Evolutionary conservation across 2,329 filamentous ascomycete genomes (phyloP).

Genomic region (Clonostachys chloroleuca): DNA sequence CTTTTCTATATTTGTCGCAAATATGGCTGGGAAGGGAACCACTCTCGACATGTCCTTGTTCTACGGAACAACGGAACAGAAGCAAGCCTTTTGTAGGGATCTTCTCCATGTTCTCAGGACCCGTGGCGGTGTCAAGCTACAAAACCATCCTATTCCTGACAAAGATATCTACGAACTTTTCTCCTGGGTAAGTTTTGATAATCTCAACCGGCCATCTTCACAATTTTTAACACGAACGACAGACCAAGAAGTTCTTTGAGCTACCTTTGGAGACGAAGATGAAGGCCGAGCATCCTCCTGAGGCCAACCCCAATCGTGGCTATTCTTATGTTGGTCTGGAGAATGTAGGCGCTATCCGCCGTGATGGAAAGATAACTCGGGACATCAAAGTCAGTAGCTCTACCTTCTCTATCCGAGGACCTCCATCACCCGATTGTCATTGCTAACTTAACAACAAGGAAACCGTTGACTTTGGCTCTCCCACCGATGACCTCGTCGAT

Average conservation of each 20-base stretch:
- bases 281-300: conserved; percentile 18
- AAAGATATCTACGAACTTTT: conserved; percentile 13
- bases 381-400: conserved; percentile 1
- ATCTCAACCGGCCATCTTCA: too few species aligned
- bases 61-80: conserved; percentile 14
- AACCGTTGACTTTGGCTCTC: conserved; percentile 30
- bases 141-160: conserved; percentile 15
- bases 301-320: conserved; percentile 19
- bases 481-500: conserved; percentile 16
- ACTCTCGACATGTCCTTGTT: conserved; percentile 20
- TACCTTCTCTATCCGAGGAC: too few species aligned
- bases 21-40: neutral
- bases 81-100: conserved; percentile 12
- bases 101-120: conserved; percentile 12
- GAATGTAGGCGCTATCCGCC: conserved; percentile 14
- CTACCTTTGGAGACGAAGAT: conserved; percentile 16
- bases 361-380: conserved; percentile 7
- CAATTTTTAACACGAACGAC: too few species aligned
- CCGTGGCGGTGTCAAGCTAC: conserved; percentile 10
- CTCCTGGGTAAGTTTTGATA: conserved; percentile 2
- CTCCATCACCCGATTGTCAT: neutral
- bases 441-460: conserved; percentile 14
- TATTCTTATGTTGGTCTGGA: conserved; percentile 21
- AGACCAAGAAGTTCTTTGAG: conserved; percentile 4
- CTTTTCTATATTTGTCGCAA: neutral